Evolutionary conservation across 2,329 filamentous ascomycete species (phyloP).

Genomic region (Ampelomyces quisqualis): DNA sequence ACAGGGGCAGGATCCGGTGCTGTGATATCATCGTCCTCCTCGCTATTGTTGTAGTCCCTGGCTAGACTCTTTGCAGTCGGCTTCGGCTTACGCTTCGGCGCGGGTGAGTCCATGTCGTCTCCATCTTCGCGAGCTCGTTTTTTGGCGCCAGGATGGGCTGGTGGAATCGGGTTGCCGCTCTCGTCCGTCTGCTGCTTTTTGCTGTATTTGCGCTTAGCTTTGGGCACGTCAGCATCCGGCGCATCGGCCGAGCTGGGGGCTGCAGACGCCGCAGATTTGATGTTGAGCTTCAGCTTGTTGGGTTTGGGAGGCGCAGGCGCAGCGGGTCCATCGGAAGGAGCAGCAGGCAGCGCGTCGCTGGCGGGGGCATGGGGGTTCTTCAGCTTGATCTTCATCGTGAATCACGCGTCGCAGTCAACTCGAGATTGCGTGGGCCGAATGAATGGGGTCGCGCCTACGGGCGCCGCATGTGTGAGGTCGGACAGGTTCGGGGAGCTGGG

Average conservation of each 20-base stretch:
- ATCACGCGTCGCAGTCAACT: neutral
- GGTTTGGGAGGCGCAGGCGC: slow-evolving; percentile 15
- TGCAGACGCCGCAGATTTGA: slow-evolving; percentile 26
- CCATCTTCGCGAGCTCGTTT: slow-evolving; percentile 43
- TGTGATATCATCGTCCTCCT: slow-evolving; percentile 28
- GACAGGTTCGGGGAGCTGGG: slow-evolving; percentile 1
- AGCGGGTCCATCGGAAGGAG: slow-evolving; percentile 14
- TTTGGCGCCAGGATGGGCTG: slow-evolving; percentile 31
- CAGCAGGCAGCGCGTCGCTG: slow-evolving; percentile 22
- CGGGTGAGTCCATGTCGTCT: slow-evolving; percentile 29
- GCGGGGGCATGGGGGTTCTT: slow-evolving; percentile 25
- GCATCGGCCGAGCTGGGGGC: slow-evolving; percentile 25
- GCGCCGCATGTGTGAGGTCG: slow-evolving; percentile 13
- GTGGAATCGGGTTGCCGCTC: slow-evolving; percentile 25
- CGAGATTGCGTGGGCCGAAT: neutral
- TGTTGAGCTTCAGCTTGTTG: slow-evolving; percentile 35
- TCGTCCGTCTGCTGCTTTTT: slow-evolving; percentile 44
- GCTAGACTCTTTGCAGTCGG: slow-evolving; percentile 38
- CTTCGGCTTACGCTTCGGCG: slow-evolving; percentile 40
- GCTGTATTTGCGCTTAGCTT: slow-evolving; percentile 48
- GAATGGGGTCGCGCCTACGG: slow-evolving; percentile 9
- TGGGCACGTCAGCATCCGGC: slow-evolving; percentile 39
- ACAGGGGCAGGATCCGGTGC: slow-evolving; percentile 8
- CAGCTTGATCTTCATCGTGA: slow-evolving; percentile 39
- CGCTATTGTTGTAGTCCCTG: slow-evolving; percentile 24